Conservation (phyloP, 164 flowering plant species). For the Warburgia ugandensis region DNA sequence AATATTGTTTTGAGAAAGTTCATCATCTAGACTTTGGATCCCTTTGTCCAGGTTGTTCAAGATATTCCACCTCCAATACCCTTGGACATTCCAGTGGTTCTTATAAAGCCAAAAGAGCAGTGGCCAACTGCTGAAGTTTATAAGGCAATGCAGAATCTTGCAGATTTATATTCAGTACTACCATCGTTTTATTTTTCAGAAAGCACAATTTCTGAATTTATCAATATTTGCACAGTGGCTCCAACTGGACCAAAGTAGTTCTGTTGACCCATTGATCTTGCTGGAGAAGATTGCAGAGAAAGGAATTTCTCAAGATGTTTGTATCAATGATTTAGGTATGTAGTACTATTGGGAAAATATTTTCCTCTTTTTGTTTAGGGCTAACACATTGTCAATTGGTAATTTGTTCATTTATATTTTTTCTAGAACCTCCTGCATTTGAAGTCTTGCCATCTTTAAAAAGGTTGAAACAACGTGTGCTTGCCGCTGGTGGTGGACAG, state of each 20-base stretch:
- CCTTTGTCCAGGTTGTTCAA: constrained; percentile 53
- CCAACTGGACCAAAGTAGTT: constrained; percentile 60
- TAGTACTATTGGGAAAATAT: neutral
- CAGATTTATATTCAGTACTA: neutral
- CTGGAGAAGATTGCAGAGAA: constrained; percentile 54
- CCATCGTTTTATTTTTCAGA: too few species aligned
- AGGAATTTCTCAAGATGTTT: constrained; percentile 87
- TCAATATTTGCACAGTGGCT: constrained; percentile 43
- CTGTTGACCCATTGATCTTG: constrained; percentile 63
- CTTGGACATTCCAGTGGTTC: constrained; percentile 76
- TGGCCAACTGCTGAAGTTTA: constrained; percentile 95
- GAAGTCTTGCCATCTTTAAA: constrained; percentile 82
- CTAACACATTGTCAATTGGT: neutral
- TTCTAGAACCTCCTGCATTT: constrained; percentile 90
- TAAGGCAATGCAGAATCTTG: constrained; percentile 44
- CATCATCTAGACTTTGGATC: constrained; percentile 1
- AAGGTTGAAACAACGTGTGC: constrained; percentile 69
- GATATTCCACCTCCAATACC: constrained; percentile 67
- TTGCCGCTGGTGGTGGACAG: constrained; percentile 78
- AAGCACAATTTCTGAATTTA: constrained; percentile 3
- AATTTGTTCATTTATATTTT: neutral
- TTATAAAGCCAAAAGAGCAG: constrained; percentile 84
- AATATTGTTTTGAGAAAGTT: neutral
- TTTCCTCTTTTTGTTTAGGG: neutral
- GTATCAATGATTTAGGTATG: constrained; percentile 92